Evolutionary conservation across 257 asterid species (phyloP), one percentile per base, ranked within the genome.

Genomic region (Ilex asprella): DNA sequence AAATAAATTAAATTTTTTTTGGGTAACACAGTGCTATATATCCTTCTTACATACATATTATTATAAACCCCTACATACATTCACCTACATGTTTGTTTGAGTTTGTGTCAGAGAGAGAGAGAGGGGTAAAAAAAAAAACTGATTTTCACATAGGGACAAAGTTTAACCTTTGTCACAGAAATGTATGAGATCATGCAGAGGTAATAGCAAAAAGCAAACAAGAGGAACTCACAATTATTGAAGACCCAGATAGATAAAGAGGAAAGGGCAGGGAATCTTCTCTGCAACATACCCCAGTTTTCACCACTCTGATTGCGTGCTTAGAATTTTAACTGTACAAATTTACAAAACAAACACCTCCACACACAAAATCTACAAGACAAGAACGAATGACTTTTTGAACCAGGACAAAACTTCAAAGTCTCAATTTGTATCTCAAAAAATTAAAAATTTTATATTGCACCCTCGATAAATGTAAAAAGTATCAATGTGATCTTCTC

Each of bases 191-290:
- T 70, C 66, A 76, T 35, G 7, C 41, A 35, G 27, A 21, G 27
- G 27, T 60, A 63, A 65, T 76, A 71, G 64, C 79, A 79, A 68
- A 73, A 67, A 66, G 75, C 76, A 70, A 82, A 79, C 70, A 64
- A 75, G 73, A 71, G 67, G 78, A 74, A 75, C 59, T 67, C 63
- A 67, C 73, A 73, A 79, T 82, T 63, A 73, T 73, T 73, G 70
- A 69, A 57, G 72, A n/a, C n/a, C n/a, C n/a, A n/a, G n/a, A n/a
- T n/a, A n/a, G n/a, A 72, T 76, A 71, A 61, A 61, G 75, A 60
- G 67, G 67, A 35, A 35, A 35, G 41, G 16, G 21, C 67, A 74
- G 71, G 81, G 82, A 77, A 82, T 82, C 86, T 82, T 75, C 73
- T 68, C 84, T 77, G 78, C 71, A 43, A 60, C 67, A 50, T 69